phyloP scores from a whole-genome alignment of 441 rosid genomes.

The Erysimum pusillum region DNA sequence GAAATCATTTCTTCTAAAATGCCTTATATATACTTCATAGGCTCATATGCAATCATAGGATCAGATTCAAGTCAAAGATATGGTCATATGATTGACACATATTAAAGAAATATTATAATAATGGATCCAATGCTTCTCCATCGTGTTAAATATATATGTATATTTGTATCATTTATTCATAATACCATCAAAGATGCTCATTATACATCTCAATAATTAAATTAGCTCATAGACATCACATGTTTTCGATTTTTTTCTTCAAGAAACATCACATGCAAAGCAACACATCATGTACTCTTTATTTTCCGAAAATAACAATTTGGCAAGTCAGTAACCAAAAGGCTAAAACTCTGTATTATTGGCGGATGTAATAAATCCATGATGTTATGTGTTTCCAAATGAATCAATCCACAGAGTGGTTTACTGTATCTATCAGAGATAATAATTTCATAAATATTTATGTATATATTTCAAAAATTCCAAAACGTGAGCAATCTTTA shows the following conservation, averaged over 20 bases:
- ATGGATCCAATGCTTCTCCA: slow-evolving; percentile 48
- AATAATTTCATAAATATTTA: slow-evolving; percentile 16
- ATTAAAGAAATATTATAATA: slow-evolving; percentile 46
- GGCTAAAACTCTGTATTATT: slow-evolving; percentile 24
- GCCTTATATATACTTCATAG: slow-evolving; percentile 32
- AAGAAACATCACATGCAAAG: slow-evolving; percentile 40
- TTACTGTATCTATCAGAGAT: slow-evolving; percentile 46
- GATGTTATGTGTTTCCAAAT: slow-evolving; percentile 44
- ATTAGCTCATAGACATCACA: slow-evolving; percentile 46
- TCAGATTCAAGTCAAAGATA: slow-evolving; percentile 54
- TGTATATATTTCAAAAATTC: slow-evolving; percentile 10
- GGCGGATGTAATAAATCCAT: slow-evolving; percentile 32
- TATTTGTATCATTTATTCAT: slow-evolving; percentile 12
- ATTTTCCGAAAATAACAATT: slow-evolving; percentile 32
- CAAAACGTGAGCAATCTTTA: slow-evolving; percentile 45
- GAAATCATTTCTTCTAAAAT: slow-evolving; percentile 32
- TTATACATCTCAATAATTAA: slow-evolving; percentile 30
- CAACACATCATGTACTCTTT: slow-evolving; percentile 1
- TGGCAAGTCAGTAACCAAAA: slow-evolving; percentile 33
- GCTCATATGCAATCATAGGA: slow-evolving; percentile 48
- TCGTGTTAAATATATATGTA: background rate
- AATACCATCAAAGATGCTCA: slow-evolving; percentile 37
- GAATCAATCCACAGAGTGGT: slow-evolving; percentile 38
- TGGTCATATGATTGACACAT: slow-evolving; percentile 57
- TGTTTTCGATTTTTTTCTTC: slow-evolving; percentile 33